Conservation (phyloP, 805 yeast genomes). For the Nakazawaea wickerhamii region DNA sequence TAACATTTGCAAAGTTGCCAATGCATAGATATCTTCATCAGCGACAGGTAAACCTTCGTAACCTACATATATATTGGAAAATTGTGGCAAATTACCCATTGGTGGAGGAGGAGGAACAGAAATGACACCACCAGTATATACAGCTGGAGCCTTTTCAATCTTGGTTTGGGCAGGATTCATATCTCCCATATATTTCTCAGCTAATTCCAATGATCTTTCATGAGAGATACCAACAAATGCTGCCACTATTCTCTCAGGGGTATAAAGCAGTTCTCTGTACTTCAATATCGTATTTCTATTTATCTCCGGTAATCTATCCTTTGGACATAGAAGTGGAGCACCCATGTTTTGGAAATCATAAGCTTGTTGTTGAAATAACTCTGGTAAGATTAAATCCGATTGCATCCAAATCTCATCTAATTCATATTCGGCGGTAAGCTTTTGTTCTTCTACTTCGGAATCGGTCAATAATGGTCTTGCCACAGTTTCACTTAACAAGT, state of each 20-base stretch:
- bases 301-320: slow-evolving; percentile 55
- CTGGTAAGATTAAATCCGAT: slow-evolving; percentile 84
- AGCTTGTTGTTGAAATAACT: slow-evolving; percentile 82
- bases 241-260: slow-evolving; percentile 77
- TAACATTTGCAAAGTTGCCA: slow-evolving; percentile 84
- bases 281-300: slow-evolving; percentile 42
- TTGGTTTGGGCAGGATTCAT: slow-evolving; percentile 35
- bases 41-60: slow-evolving; percentile 83
- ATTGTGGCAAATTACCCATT: slow-evolving; percentile 67
- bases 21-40: slow-evolving; percentile 82
- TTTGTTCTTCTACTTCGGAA: slow-evolving; percentile 70
- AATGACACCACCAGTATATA: slow-evolving; percentile 56
- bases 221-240: slow-evolving; percentile 85
- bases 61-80: slow-evolving; percentile 80
- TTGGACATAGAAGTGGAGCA: slow-evolving; percentile 77
- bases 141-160: slow-evolving; percentile 32
- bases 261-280: slow-evolving; percentile 63
- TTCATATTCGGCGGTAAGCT: slow-evolving; percentile 72
- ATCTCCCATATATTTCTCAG: slow-evolving; percentile 58
- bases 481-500: slow-evolving; percentile 72
- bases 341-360: slow-evolving; percentile 72
- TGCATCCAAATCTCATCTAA: slow-evolving; percentile 75
- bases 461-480: slow-evolving; percentile 61
- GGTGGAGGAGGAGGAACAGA: slow-evolving; percentile 48
- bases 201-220: slow-evolving; percentile 58